Evolutionary conservation across 1,139 yeast genomes (phyloP), one percentile per base, ranked within the genome.

Genomic region (Kluyveromyces sp.): DNA sequence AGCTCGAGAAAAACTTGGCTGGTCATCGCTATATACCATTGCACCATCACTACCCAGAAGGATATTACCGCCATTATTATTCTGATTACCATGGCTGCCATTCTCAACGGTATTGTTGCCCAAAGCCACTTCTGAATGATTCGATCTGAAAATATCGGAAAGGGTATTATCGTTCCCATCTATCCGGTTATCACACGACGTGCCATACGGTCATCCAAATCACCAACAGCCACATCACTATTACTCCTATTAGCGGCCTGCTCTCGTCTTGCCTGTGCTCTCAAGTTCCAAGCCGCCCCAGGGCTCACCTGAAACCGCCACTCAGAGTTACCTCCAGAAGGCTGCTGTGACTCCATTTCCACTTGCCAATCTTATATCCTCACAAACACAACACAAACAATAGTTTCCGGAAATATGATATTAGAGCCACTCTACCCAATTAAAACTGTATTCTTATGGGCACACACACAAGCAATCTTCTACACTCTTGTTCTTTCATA

Each of bases 251-350:
- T 34, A 26, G 21, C 36, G 10, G 31, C 32, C n/a, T 34, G 38
- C 7, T 10, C 39, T 34, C 43, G 25, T 28, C 43, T 41, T 21
- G 43, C 39, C 25, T 41, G 43, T 4, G 43, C 15, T 25, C 43
- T 41, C 30, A 41, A 35, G 28, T 41, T 41, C 43, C 43, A 41
- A 34, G 43, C 43, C 8, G 43, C 39, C 4, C 43, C 43, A 29
- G 43, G 43, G 28, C 38, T 41, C 8, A 41, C 43, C 34, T 41
- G 43, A 35, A 34, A 41, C 33, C 35, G 43, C 43, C 43, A 41
- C 15, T 41, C 43, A 7, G 21, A 21, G 26, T 41, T 41, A 15
- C 33, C 34, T 27, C 26, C 29, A 21, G 43, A 21, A 25, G 38
- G 26, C 25, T 41, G 43, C 15, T 32, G 36, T 21, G 31, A n/a